A percentile compares a stretch with the other conserved stretches of the same genome.
Evolutionary conservation across 352 stramenopile genomes (phyloP).

Genomic region (Phytophthora nicotianae): DNA sequence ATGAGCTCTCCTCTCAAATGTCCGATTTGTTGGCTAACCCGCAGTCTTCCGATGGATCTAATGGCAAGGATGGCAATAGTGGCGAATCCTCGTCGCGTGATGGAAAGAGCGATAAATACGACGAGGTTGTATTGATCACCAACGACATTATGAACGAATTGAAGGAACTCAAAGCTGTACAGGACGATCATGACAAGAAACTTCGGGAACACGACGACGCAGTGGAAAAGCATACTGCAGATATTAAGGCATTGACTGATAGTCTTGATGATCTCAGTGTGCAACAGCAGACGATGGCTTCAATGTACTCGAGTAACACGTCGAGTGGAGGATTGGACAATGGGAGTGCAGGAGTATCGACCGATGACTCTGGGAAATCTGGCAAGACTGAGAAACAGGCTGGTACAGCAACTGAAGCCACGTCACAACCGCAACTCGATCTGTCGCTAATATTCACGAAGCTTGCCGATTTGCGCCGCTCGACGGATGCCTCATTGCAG

Average conservation of each 20-base stretch:
- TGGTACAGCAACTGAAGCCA: conserved; percentile 8
- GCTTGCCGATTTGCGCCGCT: conserved; percentile 67
- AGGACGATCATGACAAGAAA: conserved; percentile 38
- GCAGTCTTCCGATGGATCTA: conserved; percentile 12
- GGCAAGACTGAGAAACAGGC: conserved; percentile 15
- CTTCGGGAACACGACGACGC: conserved; percentile 49
- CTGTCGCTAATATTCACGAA: conserved; percentile 85
- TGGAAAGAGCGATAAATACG: conserved; percentile 3
- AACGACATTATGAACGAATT: conserved; percentile 51
- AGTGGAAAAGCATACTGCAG: conserved; percentile 52
- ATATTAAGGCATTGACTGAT: conserved; percentile 51
- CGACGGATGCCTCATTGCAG: conserved; percentile 64
- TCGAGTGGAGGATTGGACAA: neutral
- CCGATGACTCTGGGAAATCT: conserved; percentile 14
- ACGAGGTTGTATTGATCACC: conserved; percentile 21
- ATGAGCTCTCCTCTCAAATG: conserved; percentile 25
- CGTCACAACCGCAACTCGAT: conserved; percentile 49
- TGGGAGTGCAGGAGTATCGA: conserved; percentile 9
- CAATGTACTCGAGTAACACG: conserved; percentile 30
- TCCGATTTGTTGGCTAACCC: neutral
- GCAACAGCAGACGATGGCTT: conserved; percentile 52
- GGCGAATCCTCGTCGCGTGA: neutral
- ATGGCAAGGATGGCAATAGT: conserved; percentile 8
- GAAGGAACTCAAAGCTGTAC: conserved; percentile 49
- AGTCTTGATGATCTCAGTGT: conserved; percentile 61